Percentiles rank a stretch among this genome's conserved stretches.
Conservation (phyloP, 2,329 filamentous ascomycete species). For the Penicillium frequentans region DNA sequence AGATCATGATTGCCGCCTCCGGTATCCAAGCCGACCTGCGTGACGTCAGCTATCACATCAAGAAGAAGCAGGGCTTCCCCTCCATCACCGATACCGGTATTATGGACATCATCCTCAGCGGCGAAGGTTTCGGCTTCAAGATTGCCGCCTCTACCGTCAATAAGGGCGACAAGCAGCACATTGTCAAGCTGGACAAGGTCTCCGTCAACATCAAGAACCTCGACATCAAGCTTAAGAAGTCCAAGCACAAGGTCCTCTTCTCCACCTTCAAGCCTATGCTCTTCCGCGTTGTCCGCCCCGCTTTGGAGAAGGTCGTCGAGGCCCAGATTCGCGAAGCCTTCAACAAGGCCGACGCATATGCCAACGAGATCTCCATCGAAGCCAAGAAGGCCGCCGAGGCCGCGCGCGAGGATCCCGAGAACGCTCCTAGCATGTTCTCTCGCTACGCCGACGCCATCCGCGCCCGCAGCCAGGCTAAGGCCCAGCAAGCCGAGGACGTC, state of each 20-base stretch:
- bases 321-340: conserved; percentile 85
- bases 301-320: conserved; percentile 82
- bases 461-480: conserved; percentile 70
- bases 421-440: conserved; percentile 79
- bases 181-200: conserved; percentile 93
- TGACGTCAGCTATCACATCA: conserved; percentile 92
- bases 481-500: conserved; percentile 69
- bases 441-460: conserved; percentile 77
- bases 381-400: conserved; percentile 71
- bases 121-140: conserved; percentile 87
- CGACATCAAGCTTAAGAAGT: conserved; percentile 88
- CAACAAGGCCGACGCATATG: conserved; percentile 68
- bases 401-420: conserved; percentile 66
- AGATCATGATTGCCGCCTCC: conserved; percentile 78
- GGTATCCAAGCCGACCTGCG: conserved; percentile 87
- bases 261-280: conserved; percentile 81
- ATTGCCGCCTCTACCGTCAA: conserved; percentile 82
- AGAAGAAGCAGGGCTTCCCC: conserved; percentile 92
- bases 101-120: conserved; percentile 83
- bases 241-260: conserved; percentile 91
- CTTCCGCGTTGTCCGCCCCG: conserved; percentile 79
- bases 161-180: conserved; percentile 71
- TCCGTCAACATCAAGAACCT: conserved; percentile 78
- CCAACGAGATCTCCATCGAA: conserved; percentile 79
- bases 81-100: conserved; percentile 83